Percentiles rank a stretch among this genome's conserved stretches.
Conservation (phyloP, 306 rosid species). For the Gastrolobium villosum region DNA sequence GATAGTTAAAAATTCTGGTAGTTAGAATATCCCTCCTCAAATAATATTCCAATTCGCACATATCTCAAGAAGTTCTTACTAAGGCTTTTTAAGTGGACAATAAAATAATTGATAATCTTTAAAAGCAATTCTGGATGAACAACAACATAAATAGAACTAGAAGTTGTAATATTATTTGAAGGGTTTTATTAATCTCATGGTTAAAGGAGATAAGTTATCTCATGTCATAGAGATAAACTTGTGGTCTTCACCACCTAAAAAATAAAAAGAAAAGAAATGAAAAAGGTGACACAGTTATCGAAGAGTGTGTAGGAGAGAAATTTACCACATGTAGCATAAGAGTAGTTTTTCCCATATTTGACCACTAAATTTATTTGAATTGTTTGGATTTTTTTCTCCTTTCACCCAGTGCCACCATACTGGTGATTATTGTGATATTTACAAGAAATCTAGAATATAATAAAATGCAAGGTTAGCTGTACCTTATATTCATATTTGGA, state of each 20-base stretch:
- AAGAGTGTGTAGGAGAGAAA: too few species aligned
- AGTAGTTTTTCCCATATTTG: too few species aligned
- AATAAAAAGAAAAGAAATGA: too few species aligned
- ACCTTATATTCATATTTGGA: neutral
- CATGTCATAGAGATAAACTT: too few species aligned
- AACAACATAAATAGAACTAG: conserved; percentile 18
- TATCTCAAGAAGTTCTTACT: conserved; percentile 41
- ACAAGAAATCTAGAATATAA: neutral
- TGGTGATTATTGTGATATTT: neutral
- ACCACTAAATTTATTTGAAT: neutral
- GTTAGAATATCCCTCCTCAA: too few species aligned
- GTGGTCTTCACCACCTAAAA: too few species aligned
- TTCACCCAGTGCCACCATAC: neutral
- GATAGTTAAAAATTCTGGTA: too few species aligned
- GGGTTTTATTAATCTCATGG: too few species aligned
- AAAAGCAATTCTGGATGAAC: conserved; percentile 39
- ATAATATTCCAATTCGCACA: conserved; percentile 45
- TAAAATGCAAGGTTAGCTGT: conserved; percentile 4
- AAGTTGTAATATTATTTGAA: neutral
- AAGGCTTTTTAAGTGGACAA: conserved; percentile 52
- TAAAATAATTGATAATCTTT: conserved; percentile 19
- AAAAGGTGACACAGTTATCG: too few species aligned
- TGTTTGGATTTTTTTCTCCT: neutral
- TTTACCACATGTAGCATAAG: too few species aligned
- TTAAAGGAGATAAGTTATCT: too few species aligned